Conservation (phyloP, 495 filamentous ascomycete genomes). For the Hypoxylon crocopeplum region DNA sequence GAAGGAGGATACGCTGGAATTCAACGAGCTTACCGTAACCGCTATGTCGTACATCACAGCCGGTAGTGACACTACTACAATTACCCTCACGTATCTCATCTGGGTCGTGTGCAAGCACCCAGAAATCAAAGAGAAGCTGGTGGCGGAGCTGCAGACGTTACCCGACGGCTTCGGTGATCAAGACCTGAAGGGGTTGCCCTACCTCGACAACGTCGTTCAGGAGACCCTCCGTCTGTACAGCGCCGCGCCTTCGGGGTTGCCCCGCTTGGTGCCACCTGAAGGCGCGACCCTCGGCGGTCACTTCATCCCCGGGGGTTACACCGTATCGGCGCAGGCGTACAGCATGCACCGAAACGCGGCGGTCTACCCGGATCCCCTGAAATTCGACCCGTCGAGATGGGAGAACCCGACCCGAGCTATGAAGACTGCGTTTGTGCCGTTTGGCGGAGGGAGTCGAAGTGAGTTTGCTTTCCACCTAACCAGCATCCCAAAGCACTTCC, state of each 20-base stretch:
- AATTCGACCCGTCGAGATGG: slow-evolving; percentile 42
- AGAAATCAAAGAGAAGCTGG: slow-evolving; percentile 45
- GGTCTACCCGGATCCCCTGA: slow-evolving; percentile 44
- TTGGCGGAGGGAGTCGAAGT: slow-evolving; percentile 55
- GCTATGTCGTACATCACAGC: slow-evolving; percentile 50
- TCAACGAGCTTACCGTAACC: slow-evolving; percentile 34
- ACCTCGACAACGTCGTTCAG: slow-evolving; percentile 59
- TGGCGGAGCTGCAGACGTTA: slow-evolving; percentile 48
- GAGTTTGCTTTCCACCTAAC: slow-evolving; percentile 2
- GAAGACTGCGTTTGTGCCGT: slow-evolving; percentile 61
- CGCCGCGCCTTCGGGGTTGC: slow-evolving; percentile 50
- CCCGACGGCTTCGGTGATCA: slow-evolving; percentile 47
- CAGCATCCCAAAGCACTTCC: not conserved
- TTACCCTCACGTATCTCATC: slow-evolving; percentile 51
- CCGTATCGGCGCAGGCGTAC: slow-evolving; percentile 48
- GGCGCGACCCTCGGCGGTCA: slow-evolving; percentile 34
- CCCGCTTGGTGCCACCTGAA: slow-evolving; percentile 33
- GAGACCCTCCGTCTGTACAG: slow-evolving; percentile 66
- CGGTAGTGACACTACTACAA: slow-evolving; percentile 59
- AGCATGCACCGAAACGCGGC: slow-evolving; percentile 47
- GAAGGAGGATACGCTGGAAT: slow-evolving; percentile 29
- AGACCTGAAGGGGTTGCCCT: slow-evolving; percentile 49
- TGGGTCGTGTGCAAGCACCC: slow-evolving; percentile 42
- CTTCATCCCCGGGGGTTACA: slow-evolving; percentile 34
- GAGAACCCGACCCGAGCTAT: slow-evolving; percentile 53